Evolutionary conservation across 352 stramenopile genomes (phyloP).

Genomic region (Plasmopara muralis): DNA sequence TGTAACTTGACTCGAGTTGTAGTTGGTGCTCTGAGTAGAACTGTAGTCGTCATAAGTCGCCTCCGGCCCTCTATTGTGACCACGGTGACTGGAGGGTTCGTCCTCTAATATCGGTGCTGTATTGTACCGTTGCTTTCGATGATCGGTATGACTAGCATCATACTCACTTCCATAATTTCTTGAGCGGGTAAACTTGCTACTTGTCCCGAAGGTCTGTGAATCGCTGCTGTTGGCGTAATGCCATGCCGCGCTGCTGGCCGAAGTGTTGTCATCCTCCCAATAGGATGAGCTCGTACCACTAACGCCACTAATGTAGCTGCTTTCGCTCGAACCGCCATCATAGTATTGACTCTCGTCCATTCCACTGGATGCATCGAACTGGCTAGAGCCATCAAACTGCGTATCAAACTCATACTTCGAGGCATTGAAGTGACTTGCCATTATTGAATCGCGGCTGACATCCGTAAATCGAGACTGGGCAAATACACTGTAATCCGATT

Average conservation of each 20-base stretch:
- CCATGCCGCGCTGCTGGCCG: constrained; percentile 19
- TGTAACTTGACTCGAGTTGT: constrained; percentile 11
- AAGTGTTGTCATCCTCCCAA: constrained; percentile 26
- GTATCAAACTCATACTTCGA: constrained; percentile 21
- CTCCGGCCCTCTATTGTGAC: constrained; percentile 12
- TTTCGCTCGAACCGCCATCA: constrained; percentile 19
- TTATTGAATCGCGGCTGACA: constrained; percentile 32
- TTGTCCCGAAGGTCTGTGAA: constrained; percentile 16
- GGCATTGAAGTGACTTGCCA: constrained; percentile 18
- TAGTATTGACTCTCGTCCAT: constrained; percentile 34
- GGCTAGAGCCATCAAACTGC: constrained; percentile 17
- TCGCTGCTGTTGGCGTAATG: constrained; percentile 28
- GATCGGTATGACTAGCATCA: constrained; percentile 27
- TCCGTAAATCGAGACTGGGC: constrained; percentile 49
- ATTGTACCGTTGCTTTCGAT: constrained; percentile 38
- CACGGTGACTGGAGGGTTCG: constrained; percentile 14
- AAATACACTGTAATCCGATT: constrained; percentile 49
- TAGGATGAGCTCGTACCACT: constrained; percentile 31
- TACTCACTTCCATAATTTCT: constrained; percentile 22
- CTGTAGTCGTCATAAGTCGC: constrained; percentile 13
- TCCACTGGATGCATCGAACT: constrained; percentile 19
- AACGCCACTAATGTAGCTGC: constrained; percentile 27
- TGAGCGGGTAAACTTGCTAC: constrained; percentile 31
- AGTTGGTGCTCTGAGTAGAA: constrained; percentile 3
- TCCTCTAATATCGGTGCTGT: constrained; percentile 30